phyloP scores from a whole-genome alignment of 176 grass and related monocot species.

The Triticum timopheevii region DNA sequence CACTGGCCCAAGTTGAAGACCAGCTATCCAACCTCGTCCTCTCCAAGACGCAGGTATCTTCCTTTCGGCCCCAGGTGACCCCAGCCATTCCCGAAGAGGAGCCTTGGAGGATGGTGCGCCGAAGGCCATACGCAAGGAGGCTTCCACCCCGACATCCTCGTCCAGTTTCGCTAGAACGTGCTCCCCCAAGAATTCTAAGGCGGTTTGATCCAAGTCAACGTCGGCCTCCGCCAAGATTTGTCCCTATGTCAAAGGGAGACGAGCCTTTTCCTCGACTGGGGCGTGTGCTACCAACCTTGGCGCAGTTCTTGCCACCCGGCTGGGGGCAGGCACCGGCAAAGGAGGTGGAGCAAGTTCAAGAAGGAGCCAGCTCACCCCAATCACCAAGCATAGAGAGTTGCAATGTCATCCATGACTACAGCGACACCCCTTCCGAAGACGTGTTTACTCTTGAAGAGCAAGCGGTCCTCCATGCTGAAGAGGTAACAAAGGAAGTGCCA shows the following conservation, averaged over 20 bases:
- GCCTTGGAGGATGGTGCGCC: neutral
- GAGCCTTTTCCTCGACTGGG: neutral
- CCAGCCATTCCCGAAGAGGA: neutral
- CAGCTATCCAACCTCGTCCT: neutral
- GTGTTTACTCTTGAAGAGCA: neutral
- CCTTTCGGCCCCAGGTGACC: neutral
- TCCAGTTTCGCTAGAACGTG: fast-evolving
- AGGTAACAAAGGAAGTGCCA: neutral
- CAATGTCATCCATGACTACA: neutral
- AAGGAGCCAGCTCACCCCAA: neutral
- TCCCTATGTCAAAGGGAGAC: neutral
- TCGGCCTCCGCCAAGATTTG: neutral
- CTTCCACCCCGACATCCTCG: neutral
- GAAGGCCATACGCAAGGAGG: neutral
- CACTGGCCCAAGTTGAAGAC: neutral
- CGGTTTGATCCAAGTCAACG: neutral
- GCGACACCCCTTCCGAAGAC: neutral
- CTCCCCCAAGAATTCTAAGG: neutral
- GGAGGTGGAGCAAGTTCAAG: neutral
- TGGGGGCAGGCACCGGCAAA: neutral
- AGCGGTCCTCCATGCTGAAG: no score
- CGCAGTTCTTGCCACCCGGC: neutral
- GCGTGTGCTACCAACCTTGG: neutral
- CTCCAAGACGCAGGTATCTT: neutral
- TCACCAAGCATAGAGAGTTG: neutral